Evolutionary conservation across 495 filamentous ascomycete genomes (phyloP).

Genomic region (Neurospora sp.): DNA sequence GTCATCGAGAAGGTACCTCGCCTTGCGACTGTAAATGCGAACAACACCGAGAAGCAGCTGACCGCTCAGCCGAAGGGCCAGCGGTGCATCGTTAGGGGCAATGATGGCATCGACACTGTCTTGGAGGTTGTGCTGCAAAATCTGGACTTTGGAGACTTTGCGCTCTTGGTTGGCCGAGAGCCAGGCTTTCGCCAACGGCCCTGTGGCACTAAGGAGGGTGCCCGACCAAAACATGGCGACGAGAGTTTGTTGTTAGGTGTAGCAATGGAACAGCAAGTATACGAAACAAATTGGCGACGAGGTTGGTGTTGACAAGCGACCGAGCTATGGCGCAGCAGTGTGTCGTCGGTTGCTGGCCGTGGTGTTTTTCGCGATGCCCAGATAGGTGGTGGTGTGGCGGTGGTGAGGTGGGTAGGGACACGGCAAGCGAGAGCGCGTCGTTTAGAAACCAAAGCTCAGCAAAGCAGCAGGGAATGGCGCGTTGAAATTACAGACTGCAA

Average conservation of each 20-base stretch:
- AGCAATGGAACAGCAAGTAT: conserved; percentile 12
- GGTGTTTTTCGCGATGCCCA: neutral
- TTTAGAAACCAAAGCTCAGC: conserved; percentile 7
- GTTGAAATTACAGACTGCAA: conserved; percentile 1
- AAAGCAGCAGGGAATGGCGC: conserved; percentile 15
- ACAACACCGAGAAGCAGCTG: conserved; percentile 93
- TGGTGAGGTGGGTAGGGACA: conserved; percentile 15
- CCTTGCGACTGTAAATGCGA: conserved; percentile 93
- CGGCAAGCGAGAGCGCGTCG: conserved; percentile 26
- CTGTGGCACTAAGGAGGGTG: conserved; percentile 89
- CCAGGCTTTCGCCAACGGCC: conserved; percentile 95
- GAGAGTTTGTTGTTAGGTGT: conserved; percentile 5
- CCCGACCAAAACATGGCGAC: conserved; percentile 94
- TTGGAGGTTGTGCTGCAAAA: conserved; percentile 83
- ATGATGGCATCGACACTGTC: conserved; percentile 92
- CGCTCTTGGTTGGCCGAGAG: conserved; percentile 94
- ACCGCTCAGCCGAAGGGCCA: conserved; percentile 87
- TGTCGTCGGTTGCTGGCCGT: neutral
- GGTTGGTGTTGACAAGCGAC: neutral
- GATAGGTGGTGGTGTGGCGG: neutral
- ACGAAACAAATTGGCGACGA: neutral
- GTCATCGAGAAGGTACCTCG: conserved; percentile 89
- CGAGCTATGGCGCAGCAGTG: neutral
- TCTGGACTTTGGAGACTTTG: conserved; percentile 91
- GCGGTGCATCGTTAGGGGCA: conserved; percentile 82